A percentile compares a stretch with the other conserved stretches of the same genome.
phyloP scores from a whole-genome alignment of 2,329 filamentous ascomycete genomes.

The Hypoxylon sp. region DNA sequence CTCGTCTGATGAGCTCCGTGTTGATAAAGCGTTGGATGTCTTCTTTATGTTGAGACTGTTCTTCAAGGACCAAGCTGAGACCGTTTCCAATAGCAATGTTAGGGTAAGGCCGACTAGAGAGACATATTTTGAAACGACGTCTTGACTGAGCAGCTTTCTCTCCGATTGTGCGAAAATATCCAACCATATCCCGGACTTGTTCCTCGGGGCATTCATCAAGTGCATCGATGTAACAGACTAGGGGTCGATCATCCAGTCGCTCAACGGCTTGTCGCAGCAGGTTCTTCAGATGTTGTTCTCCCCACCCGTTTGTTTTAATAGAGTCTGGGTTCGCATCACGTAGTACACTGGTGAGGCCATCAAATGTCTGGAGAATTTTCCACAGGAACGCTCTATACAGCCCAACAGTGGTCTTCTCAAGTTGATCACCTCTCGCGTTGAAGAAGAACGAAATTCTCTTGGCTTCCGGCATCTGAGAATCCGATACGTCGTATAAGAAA shows the following conservation, averaged over 20 bases:
- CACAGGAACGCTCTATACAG: not conserved
- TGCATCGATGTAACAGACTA: conserved; percentile 3
- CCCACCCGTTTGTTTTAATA: not conserved
- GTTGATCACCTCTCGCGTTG: not conserved
- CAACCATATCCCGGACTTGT: not conserved
- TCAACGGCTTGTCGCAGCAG: not conserved
- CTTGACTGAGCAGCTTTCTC: too few relatives aligned
- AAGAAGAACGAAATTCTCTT: not conserved
- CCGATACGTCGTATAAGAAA: not conserved
- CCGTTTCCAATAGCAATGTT: not conserved
- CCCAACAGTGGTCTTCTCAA: not conserved
- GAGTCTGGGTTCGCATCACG: not conserved
- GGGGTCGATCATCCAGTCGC: not conserved
- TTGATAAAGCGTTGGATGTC: not conserved
- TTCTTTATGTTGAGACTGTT: not conserved
- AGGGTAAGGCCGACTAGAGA: not conserved
- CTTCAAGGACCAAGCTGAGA: not conserved
- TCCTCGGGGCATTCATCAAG: not conserved
- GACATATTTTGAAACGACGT: not conserved
- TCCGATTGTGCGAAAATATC: not conserved
- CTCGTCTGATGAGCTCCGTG: not conserved
- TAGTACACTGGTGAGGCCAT: not conserved
- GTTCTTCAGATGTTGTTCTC: not conserved
- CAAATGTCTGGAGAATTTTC: not conserved
- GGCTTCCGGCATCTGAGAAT: not conserved